Conservation (phyloP, 2,329 filamentous ascomycete species). For the Epichloe amarillans region DNA sequence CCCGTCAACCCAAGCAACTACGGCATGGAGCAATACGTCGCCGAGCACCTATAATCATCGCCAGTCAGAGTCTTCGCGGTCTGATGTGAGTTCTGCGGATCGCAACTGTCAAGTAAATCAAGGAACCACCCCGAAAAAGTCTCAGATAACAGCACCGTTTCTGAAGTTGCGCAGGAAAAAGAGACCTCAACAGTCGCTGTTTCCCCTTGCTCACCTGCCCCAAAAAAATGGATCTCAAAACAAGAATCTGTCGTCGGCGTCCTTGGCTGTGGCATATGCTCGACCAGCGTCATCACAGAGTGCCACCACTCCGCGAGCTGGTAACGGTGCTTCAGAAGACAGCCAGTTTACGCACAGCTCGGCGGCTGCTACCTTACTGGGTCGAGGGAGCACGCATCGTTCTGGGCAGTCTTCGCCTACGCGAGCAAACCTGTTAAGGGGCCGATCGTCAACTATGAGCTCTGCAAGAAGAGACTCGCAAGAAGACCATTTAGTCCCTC, state of each 20-base stretch:
- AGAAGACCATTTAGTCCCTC: slow-evolving; percentile 55
- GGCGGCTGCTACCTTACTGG: slow-evolving; percentile 36
- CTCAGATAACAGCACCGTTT: slow-evolving; percentile 55
- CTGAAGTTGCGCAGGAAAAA: slow-evolving; percentile 71
- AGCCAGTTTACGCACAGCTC: slow-evolving; percentile 18
- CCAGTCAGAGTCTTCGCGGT: slow-evolving; percentile 66
- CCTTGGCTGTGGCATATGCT: slow-evolving; percentile 24
- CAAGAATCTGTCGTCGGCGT: slow-evolving; percentile 25
- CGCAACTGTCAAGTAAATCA: slow-evolving; percentile 45
- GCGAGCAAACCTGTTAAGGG: slow-evolving; percentile 48
- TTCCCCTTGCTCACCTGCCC: slow-evolving; percentile 80
- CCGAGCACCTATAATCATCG: slow-evolving; percentile 36
- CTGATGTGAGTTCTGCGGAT: slow-evolving; percentile 69
- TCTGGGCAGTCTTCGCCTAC: slow-evolving; percentile 57
- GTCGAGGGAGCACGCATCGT: slow-evolving; percentile 21
- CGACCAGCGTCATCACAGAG: slow-evolving; percentile 24
- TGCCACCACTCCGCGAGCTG: slow-evolving; percentile 13
- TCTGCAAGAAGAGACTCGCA: slow-evolving; percentile 63
- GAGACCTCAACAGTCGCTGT: slow-evolving; percentile 62
- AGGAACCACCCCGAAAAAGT: slow-evolving; percentile 45
- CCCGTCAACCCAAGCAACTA: slow-evolving; percentile 16
- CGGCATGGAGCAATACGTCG: slow-evolving; percentile 22
- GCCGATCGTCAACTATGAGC: slow-evolving; percentile 79
- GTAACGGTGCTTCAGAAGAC: slow-evolving; percentile 9
- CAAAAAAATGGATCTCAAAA: slow-evolving; percentile 39